phyloP scores from a whole-genome alignment of 2,329 filamentous ascomycete genomes.

The Coleophoma eucalyptorum region DNA sequence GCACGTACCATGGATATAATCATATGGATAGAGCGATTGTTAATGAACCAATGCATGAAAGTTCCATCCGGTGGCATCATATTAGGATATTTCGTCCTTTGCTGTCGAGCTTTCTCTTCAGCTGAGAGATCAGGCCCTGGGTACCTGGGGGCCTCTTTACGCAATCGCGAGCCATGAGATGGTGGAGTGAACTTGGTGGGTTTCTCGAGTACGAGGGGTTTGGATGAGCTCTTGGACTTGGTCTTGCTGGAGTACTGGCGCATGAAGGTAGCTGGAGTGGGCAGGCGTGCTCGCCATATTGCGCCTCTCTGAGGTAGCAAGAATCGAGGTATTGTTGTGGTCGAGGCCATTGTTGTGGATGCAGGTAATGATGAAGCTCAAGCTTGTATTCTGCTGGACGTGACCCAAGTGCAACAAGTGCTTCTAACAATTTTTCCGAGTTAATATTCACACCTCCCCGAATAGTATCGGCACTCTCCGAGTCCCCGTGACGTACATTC shows the following conservation, averaged over 20 bases:
- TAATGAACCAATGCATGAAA: conserved; percentile 80
- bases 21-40: conserved; percentile 71
- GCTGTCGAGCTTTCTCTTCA: conserved; percentile 63
- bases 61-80: conserved; percentile 83
- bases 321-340: conserved; percentile 59
- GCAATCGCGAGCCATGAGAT: conserved; percentile 74
- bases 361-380: neutral
- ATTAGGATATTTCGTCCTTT: conserved; percentile 74
- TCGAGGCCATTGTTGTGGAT: conserved; percentile 24
- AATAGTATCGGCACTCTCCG: too few relatives aligned
- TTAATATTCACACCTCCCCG: too few relatives aligned
- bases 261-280: conserved; percentile 17
- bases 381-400: too few relatives aligned
- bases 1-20: conserved; percentile 75
- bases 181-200: conserved; percentile 88
- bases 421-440: too few relatives aligned
- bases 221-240: conserved; percentile 24
- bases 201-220: conserved; percentile 74
- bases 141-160: conserved; percentile 59
- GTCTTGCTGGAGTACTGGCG: conserved; percentile 30
- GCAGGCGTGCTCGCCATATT: conserved; percentile 42
- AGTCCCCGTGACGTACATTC: too few relatives aligned
- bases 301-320: conserved; percentile 60
- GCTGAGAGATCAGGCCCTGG: conserved; percentile 64
- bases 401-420: too few relatives aligned